Percentiles rank a stretch among this genome's conserved stretches.
Evolutionary conservation across 2,329 filamentous ascomycete genomes (phyloP).

Genomic region (Trichoderma gracile): DNA sequence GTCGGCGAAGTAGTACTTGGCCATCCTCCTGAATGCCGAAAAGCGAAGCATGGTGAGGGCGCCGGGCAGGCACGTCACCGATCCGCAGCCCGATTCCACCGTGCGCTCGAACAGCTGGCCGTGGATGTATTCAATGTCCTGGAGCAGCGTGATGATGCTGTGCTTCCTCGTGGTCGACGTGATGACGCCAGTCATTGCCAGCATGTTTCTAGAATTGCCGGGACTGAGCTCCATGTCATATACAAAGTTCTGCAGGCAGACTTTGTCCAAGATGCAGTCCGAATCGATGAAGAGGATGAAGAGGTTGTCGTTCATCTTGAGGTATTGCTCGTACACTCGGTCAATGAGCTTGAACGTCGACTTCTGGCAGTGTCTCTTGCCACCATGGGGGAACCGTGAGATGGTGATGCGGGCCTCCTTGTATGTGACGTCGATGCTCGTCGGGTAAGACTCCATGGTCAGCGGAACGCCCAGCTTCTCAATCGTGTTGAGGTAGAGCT

Average conservation of each 20-base stretch:
- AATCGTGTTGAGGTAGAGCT: conserved; percentile 84
- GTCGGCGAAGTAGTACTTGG: conserved; percentile 97
- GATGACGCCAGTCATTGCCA: conserved; percentile 97
- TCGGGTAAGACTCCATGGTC: conserved; percentile 75
- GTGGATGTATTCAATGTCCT: conserved; percentile 98
- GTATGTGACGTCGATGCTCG: conserved; percentile 88
- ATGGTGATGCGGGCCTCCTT: conserved; percentile 81
- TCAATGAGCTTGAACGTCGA: conserved; percentile 90
- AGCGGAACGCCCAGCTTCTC: conserved; percentile 80
- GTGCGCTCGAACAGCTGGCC: conserved; percentile 95
- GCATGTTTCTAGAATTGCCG: conserved; percentile 86
- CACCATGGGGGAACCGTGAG: conserved; percentile 88
- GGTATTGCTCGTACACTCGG: conserved; percentile 83
- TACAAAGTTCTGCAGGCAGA: conserved; percentile 95
- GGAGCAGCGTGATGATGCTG: conserved; percentile 84
- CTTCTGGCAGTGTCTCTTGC: conserved; percentile 93
- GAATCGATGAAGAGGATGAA: conserved; percentile 98
- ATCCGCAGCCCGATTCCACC: conserved; percentile 89
- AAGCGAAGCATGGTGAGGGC: conserved; percentile 95
- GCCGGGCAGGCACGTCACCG: conserved; percentile 91
- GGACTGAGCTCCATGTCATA: conserved; percentile 98
- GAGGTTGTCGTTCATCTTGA: conserved; percentile 84
- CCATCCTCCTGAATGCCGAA: conserved; percentile 94
- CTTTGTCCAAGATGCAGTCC: conserved; percentile 87
- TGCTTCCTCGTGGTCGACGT: conserved; percentile 89